Evolutionary conservation across 176 grass and related monocot species (phyloP).

Genomic region (Avena eriantha): DNA sequence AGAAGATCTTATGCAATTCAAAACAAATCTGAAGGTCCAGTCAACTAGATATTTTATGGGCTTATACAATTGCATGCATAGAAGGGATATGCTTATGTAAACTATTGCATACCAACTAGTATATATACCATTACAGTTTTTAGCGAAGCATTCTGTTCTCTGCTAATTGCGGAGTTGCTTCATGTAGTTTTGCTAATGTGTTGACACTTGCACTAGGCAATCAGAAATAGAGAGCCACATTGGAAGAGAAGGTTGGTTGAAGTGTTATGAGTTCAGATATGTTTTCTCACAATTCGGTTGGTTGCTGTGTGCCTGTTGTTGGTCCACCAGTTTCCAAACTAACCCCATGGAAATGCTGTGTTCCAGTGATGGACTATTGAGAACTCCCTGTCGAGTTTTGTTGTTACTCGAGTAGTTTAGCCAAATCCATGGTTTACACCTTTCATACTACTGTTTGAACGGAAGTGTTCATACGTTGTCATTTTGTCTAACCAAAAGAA

Average conservation of each 20-base stretch:
- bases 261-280: conserved; percentile 22
- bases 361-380: conserved; percentile 1
- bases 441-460: neutral
- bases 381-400: conserved; percentile 13
- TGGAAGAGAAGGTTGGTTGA: conserved; percentile 15
- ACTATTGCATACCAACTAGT: neutral
- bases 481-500: conserved; percentile 6
- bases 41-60: neutral
- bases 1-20: conserved; percentile 25
- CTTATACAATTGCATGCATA: neutral
- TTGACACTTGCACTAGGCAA: conserved; percentile 12
- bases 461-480: neutral
- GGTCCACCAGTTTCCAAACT: neutral
- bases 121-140: conserved; percentile 16
- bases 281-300: neutral
- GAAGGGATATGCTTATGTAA: neutral
- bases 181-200: conserved; percentile 18
- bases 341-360: neutral
- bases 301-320: conserved; percentile 15
- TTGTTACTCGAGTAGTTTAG: conserved; percentile 17
- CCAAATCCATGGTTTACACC: conserved; percentile 22
- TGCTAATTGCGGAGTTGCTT: conserved; percentile 36
- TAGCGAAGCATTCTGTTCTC: neutral
- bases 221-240: neutral
- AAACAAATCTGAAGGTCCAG: neutral